Evolutionary conservation across 2,329 filamentous ascomycete species (phyloP).

Genomic region (Neoscytalidium dimidiatum): DNA sequence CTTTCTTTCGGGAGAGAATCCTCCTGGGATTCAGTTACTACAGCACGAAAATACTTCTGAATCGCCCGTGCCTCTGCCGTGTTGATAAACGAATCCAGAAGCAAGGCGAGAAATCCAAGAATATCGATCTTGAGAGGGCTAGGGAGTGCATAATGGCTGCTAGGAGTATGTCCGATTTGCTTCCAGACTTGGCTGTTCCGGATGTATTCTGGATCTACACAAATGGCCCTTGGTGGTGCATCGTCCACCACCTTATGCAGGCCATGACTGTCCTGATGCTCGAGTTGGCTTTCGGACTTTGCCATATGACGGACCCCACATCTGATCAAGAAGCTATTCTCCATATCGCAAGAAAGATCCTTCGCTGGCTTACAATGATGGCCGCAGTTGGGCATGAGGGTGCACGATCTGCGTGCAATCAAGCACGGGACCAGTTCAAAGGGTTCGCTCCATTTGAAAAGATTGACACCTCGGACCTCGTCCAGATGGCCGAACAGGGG

Average conservation of each 20-base stretch:
- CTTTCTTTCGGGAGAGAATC: slow-evolving; percentile 30
- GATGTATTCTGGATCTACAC: slow-evolving; percentile 28
- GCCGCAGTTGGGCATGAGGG: slow-evolving; percentile 22
- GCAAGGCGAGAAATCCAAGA: slow-evolving; percentile 31
- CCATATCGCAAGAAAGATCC: slow-evolving; percentile 31
- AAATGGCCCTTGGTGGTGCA: slow-evolving; percentile 42
- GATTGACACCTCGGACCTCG: not conserved
- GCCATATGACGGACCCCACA: slow-evolving; percentile 28
- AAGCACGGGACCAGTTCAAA: not conserved
- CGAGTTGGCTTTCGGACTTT: slow-evolving; percentile 34
- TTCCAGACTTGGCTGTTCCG: slow-evolving; percentile 33
- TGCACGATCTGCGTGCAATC: slow-evolving; percentile 5
- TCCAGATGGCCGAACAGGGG: slow-evolving; percentile 6
- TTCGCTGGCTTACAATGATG: slow-evolving; percentile 37
- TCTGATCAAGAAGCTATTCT: slow-evolving; percentile 26
- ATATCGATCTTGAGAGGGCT: slow-evolving; percentile 36
- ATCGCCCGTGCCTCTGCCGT: slow-evolving; percentile 42
- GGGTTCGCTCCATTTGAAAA: slow-evolving; percentile 3
- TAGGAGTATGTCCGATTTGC: slow-evolving; percentile 32
- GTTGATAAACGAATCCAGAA: slow-evolving; percentile 33
- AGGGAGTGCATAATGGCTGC: slow-evolving; percentile 37
- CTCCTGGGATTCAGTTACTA: slow-evolving; percentile 36
- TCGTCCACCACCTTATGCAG: slow-evolving; percentile 44
- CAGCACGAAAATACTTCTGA: slow-evolving; percentile 39
- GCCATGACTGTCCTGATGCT: slow-evolving; percentile 39